Conservation (phyloP, 2,329 filamentous ascomycete genomes). For the Orbilia oligospora region DNA sequence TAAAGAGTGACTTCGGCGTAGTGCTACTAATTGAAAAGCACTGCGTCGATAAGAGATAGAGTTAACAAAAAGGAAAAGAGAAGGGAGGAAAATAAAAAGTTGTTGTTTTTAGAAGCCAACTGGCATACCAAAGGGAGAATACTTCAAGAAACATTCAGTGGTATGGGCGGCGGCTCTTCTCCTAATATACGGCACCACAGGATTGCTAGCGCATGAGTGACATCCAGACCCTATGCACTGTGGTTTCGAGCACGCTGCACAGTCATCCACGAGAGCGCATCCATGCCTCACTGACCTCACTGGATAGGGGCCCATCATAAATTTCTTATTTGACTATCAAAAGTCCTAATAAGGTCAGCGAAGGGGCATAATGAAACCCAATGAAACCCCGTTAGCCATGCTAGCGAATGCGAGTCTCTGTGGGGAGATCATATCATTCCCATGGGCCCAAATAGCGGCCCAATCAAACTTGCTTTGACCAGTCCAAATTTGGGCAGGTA, state of each 20-base stretch:
- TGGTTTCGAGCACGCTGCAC: constrained; percentile 25
- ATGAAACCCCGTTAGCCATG: constrained; percentile 57
- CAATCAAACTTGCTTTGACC: constrained; percentile 46
- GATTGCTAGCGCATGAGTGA: background rate
- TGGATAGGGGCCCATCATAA: constrained; percentile 39
- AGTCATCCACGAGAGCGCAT: constrained; percentile 52
- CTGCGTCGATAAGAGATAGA: constrained; percentile 57
- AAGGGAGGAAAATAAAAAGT: constrained; percentile 29
- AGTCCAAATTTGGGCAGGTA: constrained; percentile 53
- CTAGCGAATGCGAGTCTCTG: constrained; percentile 47
- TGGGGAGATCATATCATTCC: constrained; percentile 51
- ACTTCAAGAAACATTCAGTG: constrained; percentile 29
- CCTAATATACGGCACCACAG: constrained; percentile 48
- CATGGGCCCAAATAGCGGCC: constrained; percentile 4
- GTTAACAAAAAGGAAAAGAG: constrained; percentile 32
- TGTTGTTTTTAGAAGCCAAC: constrained; percentile 45
- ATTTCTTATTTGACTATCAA: constrained; percentile 45
- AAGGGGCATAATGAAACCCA: constrained; percentile 59
- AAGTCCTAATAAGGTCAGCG: constrained; percentile 40
- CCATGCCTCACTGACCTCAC: constrained; percentile 57
- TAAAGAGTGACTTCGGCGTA: constrained; percentile 56
- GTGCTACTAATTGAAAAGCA: constrained; percentile 45
- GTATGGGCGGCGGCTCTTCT: constrained; percentile 37
- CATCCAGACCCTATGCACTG: constrained; percentile 21
- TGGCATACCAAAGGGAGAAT: constrained; percentile 50